Evolutionary conservation across 495 filamentous ascomycete genomes (phyloP).

Genomic region (Trichocladium uniseriatum): DNA sequence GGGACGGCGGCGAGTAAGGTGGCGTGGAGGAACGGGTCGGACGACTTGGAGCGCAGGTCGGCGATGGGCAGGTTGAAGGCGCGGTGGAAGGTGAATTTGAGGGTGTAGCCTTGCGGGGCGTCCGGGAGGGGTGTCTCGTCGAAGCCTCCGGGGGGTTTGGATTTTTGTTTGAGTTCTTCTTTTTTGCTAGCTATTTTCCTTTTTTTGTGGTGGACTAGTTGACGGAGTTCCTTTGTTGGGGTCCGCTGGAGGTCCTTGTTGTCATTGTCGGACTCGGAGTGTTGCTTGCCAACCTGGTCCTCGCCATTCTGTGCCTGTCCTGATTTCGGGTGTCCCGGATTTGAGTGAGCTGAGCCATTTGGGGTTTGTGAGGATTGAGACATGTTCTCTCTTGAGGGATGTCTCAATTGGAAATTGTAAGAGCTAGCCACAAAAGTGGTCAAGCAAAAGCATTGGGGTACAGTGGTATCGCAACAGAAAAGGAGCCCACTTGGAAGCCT

Average conservation of each 20-base stretch:
- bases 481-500: no score
- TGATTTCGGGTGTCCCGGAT: no score
- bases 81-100: conserved; percentile 77
- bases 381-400: no score
- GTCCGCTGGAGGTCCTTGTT: not conserved
- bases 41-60: conserved; percentile 66
- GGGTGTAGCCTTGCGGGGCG: conserved; percentile 65
- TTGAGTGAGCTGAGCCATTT: not conserved
- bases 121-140: conserved; percentile 68
- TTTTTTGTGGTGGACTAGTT: conserved; percentile 47
- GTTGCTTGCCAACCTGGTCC: not conserved
- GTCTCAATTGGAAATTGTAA: no score
- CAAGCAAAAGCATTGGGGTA: no score
- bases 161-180: conserved; percentile 48
- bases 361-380: not conserved
- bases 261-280: not conserved
- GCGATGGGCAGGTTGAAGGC: conserved; percentile 72
- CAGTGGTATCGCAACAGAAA: no score
- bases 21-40: conserved; percentile 74
- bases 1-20: conserved; percentile 54
- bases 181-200: conserved; percentile 45
- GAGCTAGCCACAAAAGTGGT: no score
- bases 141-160: conserved; percentile 67
- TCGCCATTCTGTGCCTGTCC: not conserved
- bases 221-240: conserved; percentile 19